Percentiles rank a stretch among this genome's conserved stretches.
Conservation (phyloP, 441 rosid species). For the Cnidoscolus chayamansa region DNA sequence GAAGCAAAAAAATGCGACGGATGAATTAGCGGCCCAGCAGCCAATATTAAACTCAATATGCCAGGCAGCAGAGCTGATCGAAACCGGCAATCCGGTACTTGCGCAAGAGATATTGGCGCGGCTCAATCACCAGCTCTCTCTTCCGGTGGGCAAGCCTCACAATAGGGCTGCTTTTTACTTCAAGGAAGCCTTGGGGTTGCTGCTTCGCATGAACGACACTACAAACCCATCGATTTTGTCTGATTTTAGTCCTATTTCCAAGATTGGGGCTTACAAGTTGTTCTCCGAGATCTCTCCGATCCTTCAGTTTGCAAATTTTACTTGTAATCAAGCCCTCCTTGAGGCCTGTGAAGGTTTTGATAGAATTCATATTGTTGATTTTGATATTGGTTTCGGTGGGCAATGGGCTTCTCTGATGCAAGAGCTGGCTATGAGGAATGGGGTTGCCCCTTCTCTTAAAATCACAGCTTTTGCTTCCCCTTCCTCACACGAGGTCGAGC, state of each 20-base stretch:
- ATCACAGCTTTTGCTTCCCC: constrained; percentile 61
- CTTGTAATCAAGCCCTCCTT: constrained; percentile 64
- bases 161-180: constrained; percentile 75
- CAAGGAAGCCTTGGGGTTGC: constrained; percentile 73
- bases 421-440: constrained; percentile 54
- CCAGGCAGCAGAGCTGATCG: constrained; percentile 33
- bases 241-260: constrained; percentile 43
- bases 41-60: constrained; percentile 34
- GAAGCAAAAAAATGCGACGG: constrained; percentile 37
- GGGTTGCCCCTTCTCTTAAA: constrained; percentile 46
- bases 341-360: constrained; percentile 50
- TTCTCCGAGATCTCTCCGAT: constrained; percentile 65
- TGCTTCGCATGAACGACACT: constrained; percentile 35
- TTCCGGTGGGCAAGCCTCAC: constrained; percentile 67
- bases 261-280: constrained; percentile 60
- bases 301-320: constrained; percentile 60
- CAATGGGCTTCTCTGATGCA: constrained; percentile 84
- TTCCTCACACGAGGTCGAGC: constrained; percentile 45
- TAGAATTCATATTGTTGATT: constrained; percentile 55
- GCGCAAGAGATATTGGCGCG: constrained; percentile 99
- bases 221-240: constrained; percentile 30
- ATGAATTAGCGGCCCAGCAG: constrained; percentile 48
- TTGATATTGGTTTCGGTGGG: constrained; percentile 68
- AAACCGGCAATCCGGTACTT: constrained; percentile 55
- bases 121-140: constrained; percentile 99